phyloP scores from a whole-genome alignment of 2,329 filamentous ascomycete genomes.

The Pseudogymnoascus verrucosus region DNA sequence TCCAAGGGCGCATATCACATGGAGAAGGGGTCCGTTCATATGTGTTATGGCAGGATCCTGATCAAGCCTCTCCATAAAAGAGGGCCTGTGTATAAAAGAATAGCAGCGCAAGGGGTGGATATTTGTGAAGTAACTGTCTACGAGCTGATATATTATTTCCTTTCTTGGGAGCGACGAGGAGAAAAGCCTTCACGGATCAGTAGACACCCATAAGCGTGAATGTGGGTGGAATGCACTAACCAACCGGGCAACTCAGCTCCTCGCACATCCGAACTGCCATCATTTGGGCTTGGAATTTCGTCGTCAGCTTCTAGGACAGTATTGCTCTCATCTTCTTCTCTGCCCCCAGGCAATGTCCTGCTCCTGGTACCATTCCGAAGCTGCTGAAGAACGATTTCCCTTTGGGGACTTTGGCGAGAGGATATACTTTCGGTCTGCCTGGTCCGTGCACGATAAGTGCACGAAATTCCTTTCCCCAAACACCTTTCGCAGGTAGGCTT shows the following conservation, averaged over 20 bases:
- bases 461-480: slow-evolving; percentile 14
- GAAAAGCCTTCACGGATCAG: slow-evolving; percentile 8
- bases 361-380: neutral
- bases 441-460: slow-evolving; percentile 13
- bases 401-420: neutral
- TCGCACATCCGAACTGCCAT: neutral
- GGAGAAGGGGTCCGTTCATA: slow-evolving; percentile 19
- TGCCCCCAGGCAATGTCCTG: neutral
- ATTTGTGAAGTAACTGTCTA: slow-evolving; percentile 25
- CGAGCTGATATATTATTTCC: slow-evolving; percentile 5
- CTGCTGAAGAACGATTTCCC: neutral
- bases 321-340: neutral
- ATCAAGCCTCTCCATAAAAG: slow-evolving; percentile 23
- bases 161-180: neutral
- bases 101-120: slow-evolving; percentile 24
- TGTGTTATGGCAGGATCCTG: slow-evolving; percentile 17
- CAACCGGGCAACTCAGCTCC: neutral
- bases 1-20: slow-evolving; percentile 22
- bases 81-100: slow-evolving; percentile 25
- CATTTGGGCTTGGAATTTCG: neutral
- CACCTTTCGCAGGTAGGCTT: slow-evolving; percentile 15
- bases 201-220: neutral
- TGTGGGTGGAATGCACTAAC: neutral
- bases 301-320: neutral
- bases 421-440: neutral